Evolutionary conservation across 768 basidiomycete genomes (phyloP).

Genomic region (Mrakia gelida): DNA sequence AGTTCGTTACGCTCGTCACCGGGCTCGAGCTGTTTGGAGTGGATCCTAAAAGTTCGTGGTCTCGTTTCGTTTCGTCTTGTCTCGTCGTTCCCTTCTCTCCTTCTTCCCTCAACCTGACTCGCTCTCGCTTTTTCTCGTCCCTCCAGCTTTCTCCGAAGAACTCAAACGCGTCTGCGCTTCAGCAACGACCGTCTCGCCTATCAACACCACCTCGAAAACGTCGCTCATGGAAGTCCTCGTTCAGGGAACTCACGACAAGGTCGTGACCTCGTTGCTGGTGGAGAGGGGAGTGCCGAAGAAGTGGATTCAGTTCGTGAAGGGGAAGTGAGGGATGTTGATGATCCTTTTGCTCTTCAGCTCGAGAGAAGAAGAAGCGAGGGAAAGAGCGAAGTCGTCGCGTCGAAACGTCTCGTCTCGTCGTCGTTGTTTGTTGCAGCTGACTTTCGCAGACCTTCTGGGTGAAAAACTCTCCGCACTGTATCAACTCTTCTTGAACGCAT

Average conservation of each 20-base stretch:
- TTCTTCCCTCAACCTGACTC: not conserved
- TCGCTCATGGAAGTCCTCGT: constrained; percentile 62
- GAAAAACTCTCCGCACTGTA: too few relatives aligned
- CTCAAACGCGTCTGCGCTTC: constrained; percentile 25
- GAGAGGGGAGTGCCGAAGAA: constrained; percentile 71
- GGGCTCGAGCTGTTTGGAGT: constrained; percentile 75
- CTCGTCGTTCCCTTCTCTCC: not conserved
- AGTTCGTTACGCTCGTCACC: constrained; percentile 68
- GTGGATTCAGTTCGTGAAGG: constrained; percentile 58
- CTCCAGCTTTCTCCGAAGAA: constrained; percentile 21
- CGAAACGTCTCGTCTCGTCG: too few relatives aligned
- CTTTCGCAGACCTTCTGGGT: too few relatives aligned
- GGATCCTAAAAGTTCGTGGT: constrained; percentile 54
- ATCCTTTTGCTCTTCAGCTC: too few relatives aligned
- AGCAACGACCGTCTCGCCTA: constrained; percentile 53
- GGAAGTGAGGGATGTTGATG: not conserved
- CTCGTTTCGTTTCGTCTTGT: constrained; percentile 53
- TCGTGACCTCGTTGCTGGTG: constrained; percentile 62
- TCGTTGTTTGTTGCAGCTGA: too few relatives aligned
- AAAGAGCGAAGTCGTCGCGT: too few relatives aligned
- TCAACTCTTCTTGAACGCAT: too few relatives aligned
- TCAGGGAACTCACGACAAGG: constrained; percentile 73
- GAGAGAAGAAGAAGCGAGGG: too few relatives aligned
- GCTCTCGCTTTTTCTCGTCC: not conserved
- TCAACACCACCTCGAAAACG: constrained; percentile 39